Evolutionary conservation across 768 basidiomycete species (phyloP).

Genomic region (Suillus americanus): DNA sequence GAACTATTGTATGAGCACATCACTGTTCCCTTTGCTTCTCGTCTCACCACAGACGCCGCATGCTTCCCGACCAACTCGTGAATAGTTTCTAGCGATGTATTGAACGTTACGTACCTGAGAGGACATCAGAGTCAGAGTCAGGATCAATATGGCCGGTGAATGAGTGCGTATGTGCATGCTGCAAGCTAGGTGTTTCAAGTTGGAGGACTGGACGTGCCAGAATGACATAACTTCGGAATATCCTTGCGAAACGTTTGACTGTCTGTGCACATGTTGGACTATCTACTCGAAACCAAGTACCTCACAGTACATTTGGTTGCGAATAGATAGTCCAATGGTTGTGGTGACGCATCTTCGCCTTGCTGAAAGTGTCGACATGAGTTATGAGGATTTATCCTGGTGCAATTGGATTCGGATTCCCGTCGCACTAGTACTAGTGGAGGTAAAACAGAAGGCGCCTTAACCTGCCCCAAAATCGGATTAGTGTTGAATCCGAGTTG

Average conservation of each 20-base stretch:
- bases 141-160: neutral
- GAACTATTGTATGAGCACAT: neutral
- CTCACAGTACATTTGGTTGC: neutral
- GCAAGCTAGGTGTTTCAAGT: neutral
- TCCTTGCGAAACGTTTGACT: neutral
- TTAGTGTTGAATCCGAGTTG: neutral
- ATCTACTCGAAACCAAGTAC: neutral
- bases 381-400: neutral
- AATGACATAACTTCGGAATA: neutral
- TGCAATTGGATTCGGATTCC: neutral
- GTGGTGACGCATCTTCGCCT: neutral
- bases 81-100: neutral
- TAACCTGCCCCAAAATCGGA: neutral
- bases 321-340: neutral
- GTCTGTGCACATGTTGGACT: neutral
- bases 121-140: neutral
- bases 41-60: neutral
- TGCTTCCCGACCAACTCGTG: neutral
- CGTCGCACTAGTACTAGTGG: neutral
- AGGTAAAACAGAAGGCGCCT: neutral
- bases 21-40: neutral
- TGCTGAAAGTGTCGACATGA: neutral
- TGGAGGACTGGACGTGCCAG: neutral
- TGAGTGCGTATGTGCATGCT: neutral
- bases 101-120: neutral